Evolutionary conservation across 176 grass and related monocot species (phyloP).

Genomic region (Aegilops tauschii): DNA sequence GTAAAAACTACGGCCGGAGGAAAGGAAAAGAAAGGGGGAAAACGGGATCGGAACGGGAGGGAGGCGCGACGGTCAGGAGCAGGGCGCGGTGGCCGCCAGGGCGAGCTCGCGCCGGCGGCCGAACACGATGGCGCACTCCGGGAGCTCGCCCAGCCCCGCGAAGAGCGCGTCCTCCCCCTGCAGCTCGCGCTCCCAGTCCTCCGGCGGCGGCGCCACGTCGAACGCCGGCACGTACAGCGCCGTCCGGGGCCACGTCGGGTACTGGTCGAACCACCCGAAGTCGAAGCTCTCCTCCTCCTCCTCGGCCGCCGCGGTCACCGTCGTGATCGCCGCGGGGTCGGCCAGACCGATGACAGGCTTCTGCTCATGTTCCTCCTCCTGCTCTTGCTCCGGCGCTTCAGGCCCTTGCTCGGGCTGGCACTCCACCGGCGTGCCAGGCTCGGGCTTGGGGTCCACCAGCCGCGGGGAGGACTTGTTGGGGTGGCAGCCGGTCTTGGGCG

Average conservation of each 20-base stretch:
- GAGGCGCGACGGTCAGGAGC: conserved; percentile 1
- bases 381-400: not conserved
- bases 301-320: not conserved
- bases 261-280: conserved; percentile 39
- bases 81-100: conserved; percentile 45
- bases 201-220: conserved; percentile 36
- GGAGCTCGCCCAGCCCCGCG: conserved; percentile 86
- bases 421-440: not conserved
- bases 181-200: conserved; percentile 48
- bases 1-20: conserved; percentile 20
- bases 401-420: not conserved
- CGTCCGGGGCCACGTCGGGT: conserved; percentile 43
- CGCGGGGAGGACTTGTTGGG: conserved; percentile 29
- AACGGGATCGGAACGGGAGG: too few relatives aligned
- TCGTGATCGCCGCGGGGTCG: not conserved
- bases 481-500: conserved; percentile 54
- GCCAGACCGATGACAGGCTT: not conserved
- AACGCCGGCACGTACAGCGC: conserved; percentile 46
- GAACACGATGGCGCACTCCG: conserved; percentile 83
- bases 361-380: not conserved
- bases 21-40: not conserved
- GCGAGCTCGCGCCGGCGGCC: conserved; percentile 43
- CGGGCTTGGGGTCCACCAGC: conserved; percentile 28
- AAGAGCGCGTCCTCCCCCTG: conserved; percentile 82
- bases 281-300: conserved; percentile 50